These are phyloP conservation scores for Rosa chinensis DNA, from an alignment of 306 rosid species.

Conservation along the genomic window DNA sequence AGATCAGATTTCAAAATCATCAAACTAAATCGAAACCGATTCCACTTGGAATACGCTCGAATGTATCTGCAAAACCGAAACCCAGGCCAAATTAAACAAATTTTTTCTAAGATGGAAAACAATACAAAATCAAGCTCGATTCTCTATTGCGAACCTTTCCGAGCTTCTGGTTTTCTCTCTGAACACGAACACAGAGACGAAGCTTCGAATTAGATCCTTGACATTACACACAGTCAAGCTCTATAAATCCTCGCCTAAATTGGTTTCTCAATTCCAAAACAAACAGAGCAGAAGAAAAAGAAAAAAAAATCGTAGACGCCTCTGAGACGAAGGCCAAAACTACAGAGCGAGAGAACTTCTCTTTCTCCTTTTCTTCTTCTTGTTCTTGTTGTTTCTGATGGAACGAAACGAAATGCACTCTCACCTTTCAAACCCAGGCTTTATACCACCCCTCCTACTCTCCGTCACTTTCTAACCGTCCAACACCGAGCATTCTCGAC, in stretches of 20 bases:
- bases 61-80: slow-evolving; percentile 32
- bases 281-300: slow-evolving; percentile 17
- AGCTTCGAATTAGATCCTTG: slow-evolving; percentile 48
- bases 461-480: slow-evolving; percentile 48
- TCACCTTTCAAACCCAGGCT: slow-evolving; percentile 40
- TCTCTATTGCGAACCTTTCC: slow-evolving; percentile 33
- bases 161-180: slow-evolving; percentile 5
- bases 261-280: slow-evolving; percentile 21
- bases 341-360: slow-evolving; percentile 28
- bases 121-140: slow-evolving; percentile 26
- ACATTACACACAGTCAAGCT: slow-evolving; percentile 36
- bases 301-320: background rate
- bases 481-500: slow-evolving; percentile 28
- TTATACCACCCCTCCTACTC: slow-evolving; percentile 46
- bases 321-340: slow-evolving; percentile 27
- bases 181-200: slow-evolving; percentile 1
- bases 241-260: slow-evolving; percentile 24
- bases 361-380: slow-evolving; percentile 15
- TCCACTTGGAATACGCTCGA: slow-evolving; percentile 19
- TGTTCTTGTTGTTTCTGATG: slow-evolving; percentile 25
- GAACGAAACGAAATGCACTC: slow-evolving; percentile 69
- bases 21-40: slow-evolving; percentile 13
- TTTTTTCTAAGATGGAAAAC: background rate
- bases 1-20: slow-evolving; percentile 25
- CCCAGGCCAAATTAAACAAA: slow-evolving; percentile 12